These are phyloP conservation scores for Paramecium primaurelia DNA, from an alignment of 73 alveolate genomes.

Conservation along the genomic window DNA sequence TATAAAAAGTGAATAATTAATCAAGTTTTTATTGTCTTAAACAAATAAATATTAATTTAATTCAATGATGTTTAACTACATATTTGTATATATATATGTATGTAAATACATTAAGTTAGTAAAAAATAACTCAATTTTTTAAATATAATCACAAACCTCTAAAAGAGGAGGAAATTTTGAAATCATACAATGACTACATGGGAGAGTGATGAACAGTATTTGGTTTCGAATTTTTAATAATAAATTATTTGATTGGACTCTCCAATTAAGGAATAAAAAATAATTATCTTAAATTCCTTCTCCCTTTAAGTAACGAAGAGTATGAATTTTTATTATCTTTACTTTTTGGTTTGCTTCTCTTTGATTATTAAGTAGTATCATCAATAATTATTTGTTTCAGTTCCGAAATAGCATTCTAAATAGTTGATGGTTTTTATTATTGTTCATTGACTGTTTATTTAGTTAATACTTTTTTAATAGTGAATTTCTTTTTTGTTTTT, in stretches of 20 bases:
- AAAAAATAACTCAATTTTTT: neutral
- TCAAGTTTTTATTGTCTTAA: neutral
- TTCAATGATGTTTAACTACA: neutral
- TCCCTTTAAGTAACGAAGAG: neutral
- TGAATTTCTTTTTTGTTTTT: neutral
- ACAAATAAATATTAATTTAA: neutral
- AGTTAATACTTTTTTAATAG: neutral
- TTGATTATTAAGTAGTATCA: neutral
- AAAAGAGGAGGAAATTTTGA: neutral
- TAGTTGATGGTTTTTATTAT: neutral
- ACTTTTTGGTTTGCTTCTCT: neutral
- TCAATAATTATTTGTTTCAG: neutral
- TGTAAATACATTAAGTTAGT: neutral
- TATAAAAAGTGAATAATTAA: neutral
- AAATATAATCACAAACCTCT: neutral
- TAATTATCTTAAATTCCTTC: neutral
- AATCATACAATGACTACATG: neutral
- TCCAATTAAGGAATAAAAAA: neutral
- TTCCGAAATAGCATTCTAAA: neutral
- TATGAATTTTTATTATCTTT: neutral
- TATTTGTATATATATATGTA: no score
- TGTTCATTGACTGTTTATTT: neutral
- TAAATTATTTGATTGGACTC: slow-evolving; percentile 22
- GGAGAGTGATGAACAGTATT: slow-evolving; percentile 8
- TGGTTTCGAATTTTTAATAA: neutral